phyloP scores from a whole-genome alignment of 495 filamentous ascomycete genomes.

The Xylaria acuta region DNA sequence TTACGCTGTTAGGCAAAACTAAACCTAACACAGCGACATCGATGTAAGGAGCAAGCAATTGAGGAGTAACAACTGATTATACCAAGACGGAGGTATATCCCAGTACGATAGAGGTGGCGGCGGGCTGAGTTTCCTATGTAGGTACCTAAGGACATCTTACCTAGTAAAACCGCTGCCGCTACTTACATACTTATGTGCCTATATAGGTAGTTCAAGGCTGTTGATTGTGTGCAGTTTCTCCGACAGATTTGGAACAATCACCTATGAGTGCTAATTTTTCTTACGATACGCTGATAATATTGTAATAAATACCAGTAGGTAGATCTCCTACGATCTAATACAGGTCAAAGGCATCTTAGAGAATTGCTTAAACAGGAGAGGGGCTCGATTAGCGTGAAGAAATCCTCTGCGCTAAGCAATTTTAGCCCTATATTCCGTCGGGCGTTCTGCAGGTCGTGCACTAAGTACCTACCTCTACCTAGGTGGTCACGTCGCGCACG shows the following conservation, averaged over 20 bases:
- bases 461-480: not conserved
- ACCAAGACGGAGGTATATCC: not conserved
- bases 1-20: not conserved
- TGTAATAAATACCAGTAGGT: not conserved
- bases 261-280: not conserved
- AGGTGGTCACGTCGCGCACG: not conserved
- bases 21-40: not conserved
- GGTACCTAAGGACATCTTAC: not conserved
- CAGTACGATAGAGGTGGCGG: not conserved
- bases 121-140: not conserved
- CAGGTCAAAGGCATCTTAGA: not conserved
- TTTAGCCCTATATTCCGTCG: conserved; percentile 6
- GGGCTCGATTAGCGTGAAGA: not conserved
- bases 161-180: not conserved
- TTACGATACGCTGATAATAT: not conserved
- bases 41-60: not conserved
- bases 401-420: not conserved
- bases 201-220: not conserved
- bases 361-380: not conserved
- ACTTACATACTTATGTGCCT: conserved; percentile 1
- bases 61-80: not conserved
- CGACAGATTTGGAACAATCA: not conserved
- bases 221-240: not conserved
- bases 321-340: not conserved
- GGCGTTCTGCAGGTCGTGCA: conserved; percentile 5